Evolutionary conservation across 805 yeast genomes (phyloP), one percentile per base, ranked within the genome.

Genomic region (Cephaloascus albidus): DNA sequence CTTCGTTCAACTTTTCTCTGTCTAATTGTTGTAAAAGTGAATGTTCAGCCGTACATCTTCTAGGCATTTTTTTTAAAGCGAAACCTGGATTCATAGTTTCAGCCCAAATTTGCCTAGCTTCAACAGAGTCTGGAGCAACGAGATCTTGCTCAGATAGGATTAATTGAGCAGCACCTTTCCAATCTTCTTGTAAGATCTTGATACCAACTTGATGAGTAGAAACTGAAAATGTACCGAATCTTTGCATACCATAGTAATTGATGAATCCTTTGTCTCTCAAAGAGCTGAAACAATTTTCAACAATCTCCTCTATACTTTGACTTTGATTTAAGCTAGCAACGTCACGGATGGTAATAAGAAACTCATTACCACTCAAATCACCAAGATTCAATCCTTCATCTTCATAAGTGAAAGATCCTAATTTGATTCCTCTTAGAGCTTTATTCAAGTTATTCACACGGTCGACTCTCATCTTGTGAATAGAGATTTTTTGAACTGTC

Each of bases 231-330:
- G 98, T 89, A 20, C 99, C 99, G 57, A 93, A 93, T 53, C 99
- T 70, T 65, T 93, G 99, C 89, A 93, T 82, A n/a, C 99, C 99
- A 57, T 74, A 93, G 55, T 93, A 93, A 58, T 93, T 93, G 46
- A 93, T 82, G 52, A 86, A 93, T 0, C 99, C 99, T 20, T 72
- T 66, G 1, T 65, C 66, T 38, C 66, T 64, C 38, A 90, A 63
- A 0, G 86, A 72, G 4, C 65, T 54, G 46, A 89, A 68, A 19
- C 87, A 72, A 8, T 63, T 55, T 12, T 58, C 55, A 15, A 87
- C 64, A 3, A 69, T 63, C 12, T 66, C 62, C 33, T 74, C 74
- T 18, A 77, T 54, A 3, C 63, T 45, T 3, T 53, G 50, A 2
- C 49, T 44, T 2, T 58, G 56, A 38, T 57, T 60, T 14, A 55